phyloP scores from a whole-genome alignment of 331 rosid genomes.

The Dryas integrifolia region DNA sequence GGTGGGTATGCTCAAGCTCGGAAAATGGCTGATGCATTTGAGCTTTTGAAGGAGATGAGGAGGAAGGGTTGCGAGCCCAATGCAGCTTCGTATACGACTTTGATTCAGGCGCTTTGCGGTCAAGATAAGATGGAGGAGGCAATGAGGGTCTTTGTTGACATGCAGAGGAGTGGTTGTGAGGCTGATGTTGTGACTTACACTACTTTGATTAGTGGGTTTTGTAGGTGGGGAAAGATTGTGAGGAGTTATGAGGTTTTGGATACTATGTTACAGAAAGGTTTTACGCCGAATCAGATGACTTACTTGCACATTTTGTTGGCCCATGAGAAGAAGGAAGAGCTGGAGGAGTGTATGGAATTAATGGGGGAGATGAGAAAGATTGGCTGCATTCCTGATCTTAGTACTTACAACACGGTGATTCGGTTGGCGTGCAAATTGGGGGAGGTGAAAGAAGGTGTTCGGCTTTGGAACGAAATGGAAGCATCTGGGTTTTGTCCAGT shows the following conservation, averaged over 20 bases:
- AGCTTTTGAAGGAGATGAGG: slow-evolving; percentile 73
- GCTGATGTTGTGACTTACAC: slow-evolving; percentile 66
- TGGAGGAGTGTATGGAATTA: slow-evolving; percentile 73
- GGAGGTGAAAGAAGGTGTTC: slow-evolving; percentile 64
- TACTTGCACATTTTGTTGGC: slow-evolving; percentile 63
- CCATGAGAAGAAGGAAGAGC: slow-evolving; percentile 81
- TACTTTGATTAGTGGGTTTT: slow-evolving; percentile 68
- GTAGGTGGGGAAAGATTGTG: slow-evolving; percentile 75
- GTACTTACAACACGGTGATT: slow-evolving; percentile 58
- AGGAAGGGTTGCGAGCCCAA: slow-evolving; percentile 58
- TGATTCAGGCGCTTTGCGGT: slow-evolving; percentile 69
- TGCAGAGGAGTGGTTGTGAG: slow-evolving; percentile 70
- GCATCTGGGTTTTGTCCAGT: slow-evolving; percentile 54
- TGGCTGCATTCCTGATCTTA: slow-evolving; percentile 65
- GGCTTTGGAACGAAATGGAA: slow-evolving; percentile 74
- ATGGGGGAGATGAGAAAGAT: slow-evolving; percentile 69
- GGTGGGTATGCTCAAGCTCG: slow-evolving; percentile 68
- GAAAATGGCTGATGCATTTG: slow-evolving; percentile 74
- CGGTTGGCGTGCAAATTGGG: slow-evolving; percentile 79
- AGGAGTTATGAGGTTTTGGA: slow-evolving; percentile 68
- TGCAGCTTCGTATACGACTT: slow-evolving; percentile 56
- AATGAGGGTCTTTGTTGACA: slow-evolving; percentile 56
- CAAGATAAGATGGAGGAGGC: slow-evolving; percentile 78
- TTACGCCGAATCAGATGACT: slow-evolving; percentile 56
- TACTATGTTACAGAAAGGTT: slow-evolving; percentile 65